phyloP scores from a whole-genome alignment of 2,329 filamentous ascomycete genomes.

The Stachybotrys chartarum region DNA sequence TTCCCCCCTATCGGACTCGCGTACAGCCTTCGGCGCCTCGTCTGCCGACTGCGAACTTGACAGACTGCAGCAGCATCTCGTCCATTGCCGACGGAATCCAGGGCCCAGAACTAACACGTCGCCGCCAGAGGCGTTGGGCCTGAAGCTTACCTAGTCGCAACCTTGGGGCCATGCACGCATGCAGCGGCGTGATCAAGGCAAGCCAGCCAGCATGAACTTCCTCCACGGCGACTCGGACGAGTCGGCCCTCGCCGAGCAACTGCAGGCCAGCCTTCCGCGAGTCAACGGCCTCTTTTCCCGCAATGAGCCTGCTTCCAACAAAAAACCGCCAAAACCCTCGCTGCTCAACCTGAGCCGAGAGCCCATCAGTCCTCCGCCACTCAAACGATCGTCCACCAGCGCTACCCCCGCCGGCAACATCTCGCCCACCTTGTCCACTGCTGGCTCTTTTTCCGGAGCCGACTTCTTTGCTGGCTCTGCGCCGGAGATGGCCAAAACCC shows the following conservation, averaged over 20 bases:
- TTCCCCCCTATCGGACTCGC: background rate
- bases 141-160: background rate
- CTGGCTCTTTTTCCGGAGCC: background rate
- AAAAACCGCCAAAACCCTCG: background rate
- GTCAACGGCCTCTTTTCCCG: background rate
- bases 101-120: no score
- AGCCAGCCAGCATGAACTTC: background rate
- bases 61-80: no score
- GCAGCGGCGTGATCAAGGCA: background rate
- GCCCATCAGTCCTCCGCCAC: constrained; percentile 20
- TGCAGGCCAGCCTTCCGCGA: background rate
- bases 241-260: background rate
- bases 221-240: background rate
- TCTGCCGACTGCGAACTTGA: no score
- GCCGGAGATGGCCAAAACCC: background rate
- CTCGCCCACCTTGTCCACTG: background rate
- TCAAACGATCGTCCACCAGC: constrained; percentile 12
- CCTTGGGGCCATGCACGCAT: background rate
- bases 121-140: background rate
- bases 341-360: constrained; percentile 5
- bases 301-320: background rate
- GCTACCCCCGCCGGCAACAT: constrained; percentile 1
- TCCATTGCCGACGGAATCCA: no score
- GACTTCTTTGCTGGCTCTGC: background rate
- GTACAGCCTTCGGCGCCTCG: no score